Conservation (phyloP, 768 basidiomycete genomes). For the Tylopilus vinaceipallidus region DNA sequence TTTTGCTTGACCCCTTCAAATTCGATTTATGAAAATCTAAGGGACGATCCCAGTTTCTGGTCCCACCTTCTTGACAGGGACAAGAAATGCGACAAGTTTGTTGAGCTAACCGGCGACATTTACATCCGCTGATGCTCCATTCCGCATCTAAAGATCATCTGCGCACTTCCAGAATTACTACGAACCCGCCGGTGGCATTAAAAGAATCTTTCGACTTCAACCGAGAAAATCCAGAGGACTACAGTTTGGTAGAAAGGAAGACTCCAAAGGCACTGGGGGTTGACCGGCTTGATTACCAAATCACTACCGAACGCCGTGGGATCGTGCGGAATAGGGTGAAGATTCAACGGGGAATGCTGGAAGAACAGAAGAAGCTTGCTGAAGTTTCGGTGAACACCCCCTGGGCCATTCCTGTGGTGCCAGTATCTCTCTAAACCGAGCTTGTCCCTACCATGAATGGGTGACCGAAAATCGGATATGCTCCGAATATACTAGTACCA, state of each 20-base stretch:
- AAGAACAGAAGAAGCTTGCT: conserved; percentile 1
- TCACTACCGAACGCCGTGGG: conserved; percentile 4
- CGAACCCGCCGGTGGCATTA: conserved; percentile 60
- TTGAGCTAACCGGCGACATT: conserved; percentile 3
- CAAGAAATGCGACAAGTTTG: not conserved
- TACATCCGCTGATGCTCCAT: conserved; percentile 63
- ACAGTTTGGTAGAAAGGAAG: conserved; percentile 6
- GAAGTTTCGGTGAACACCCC: too few species aligned
- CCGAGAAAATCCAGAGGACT: conserved; percentile 6
- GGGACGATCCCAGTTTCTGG: not conserved
- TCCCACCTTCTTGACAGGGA: conserved; percentile 6
- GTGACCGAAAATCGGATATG: too few species aligned
- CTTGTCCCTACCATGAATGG: too few species aligned
- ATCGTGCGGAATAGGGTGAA: conserved; percentile 2
- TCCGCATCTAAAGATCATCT: conserved; percentile 60
- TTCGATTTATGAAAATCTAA: conserved; percentile 5
- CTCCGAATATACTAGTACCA: too few species aligned
- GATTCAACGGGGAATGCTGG: conserved; percentile 6
- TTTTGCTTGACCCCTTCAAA: conserved; percentile 2
- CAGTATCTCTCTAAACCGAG: too few species aligned
- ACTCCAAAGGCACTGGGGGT: conserved; percentile 4
- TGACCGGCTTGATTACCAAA: conserved; percentile 4
- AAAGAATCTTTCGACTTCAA: conserved; percentile 49
- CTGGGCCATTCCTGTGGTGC: too few species aligned
- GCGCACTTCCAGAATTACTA: conserved; percentile 57